phyloP scores from a whole-genome alignment of 805 yeast genomes.

The Suhomyces sp. region DNA sequence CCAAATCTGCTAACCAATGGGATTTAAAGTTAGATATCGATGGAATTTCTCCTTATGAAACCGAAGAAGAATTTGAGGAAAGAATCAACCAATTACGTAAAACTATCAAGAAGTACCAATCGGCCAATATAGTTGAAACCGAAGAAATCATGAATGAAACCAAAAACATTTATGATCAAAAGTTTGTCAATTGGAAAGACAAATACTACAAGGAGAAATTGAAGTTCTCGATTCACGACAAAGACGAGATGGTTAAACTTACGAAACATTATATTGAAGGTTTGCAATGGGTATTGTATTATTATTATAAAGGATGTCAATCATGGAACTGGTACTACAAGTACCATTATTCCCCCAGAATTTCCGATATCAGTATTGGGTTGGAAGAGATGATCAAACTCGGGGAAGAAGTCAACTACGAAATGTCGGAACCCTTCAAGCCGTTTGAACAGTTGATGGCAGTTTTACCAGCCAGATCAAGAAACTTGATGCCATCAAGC shows the following conservation, averaged over 20 bases:
- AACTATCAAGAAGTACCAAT: conserved; percentile 61
- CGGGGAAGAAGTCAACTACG: conserved; percentile 49
- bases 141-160: conserved; percentile 46
- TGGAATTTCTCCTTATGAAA: conserved; percentile 66
- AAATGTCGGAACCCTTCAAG: conserved; percentile 72
- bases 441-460: conserved; percentile 98
- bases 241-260: conserved; percentile 56
- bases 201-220: conserved; percentile 82
- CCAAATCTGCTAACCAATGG: conserved; percentile 53
- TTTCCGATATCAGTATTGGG: conserved; percentile 79
- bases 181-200: conserved; percentile 81
- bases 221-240: conserved; percentile 61
- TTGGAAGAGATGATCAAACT: conserved; percentile 48
- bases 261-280: conserved; percentile 89
- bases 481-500: conserved; percentile 68
- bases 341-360: conserved; percentile 92
- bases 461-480: conserved; percentile 91
- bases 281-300: conserved; percentile 91
- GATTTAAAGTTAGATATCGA: conserved; percentile 66
- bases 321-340: conserved; percentile 96
- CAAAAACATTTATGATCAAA: conserved; percentile 64
- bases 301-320: conserved; percentile 85
- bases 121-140: conserved; percentile 60
- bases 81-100: conserved; percentile 52
- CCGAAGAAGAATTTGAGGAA: conserved; percentile 59